Base-by-base conservation (phyloP, 1,139 yeast species). In the Nadsonia commutata region DNA sequence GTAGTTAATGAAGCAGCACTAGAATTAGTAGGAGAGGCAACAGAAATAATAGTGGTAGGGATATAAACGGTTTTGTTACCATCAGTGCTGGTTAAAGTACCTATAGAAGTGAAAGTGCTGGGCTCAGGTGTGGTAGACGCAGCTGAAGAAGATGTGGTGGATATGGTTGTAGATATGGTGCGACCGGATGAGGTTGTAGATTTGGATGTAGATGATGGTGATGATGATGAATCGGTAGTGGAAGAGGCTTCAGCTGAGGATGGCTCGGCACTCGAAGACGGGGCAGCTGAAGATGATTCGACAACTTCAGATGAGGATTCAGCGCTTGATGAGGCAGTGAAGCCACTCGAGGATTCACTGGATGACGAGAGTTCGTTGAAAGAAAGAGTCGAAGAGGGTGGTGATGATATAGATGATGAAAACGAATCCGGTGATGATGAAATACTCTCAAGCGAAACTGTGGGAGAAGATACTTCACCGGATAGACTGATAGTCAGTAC, bases 1-100 rank as follows among this genome's bases (percentile, higher is more conserved):
- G 56, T 52, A 20, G 52, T 46, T 20, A 52, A 45, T 3, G 55
- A 47, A 8, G 49, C 54, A 3, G 48, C 31, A 9, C 47, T 40
- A 11, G 48, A 20, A 3, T 47, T 27, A 17, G 46, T 39, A 3
- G 45, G 7, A n/a, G 47, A 37, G n/a, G 40, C 40, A 19, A 43
- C 39, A 11, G 46, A 18, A 13, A 37, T 33, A 4, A 47, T 23
- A 2, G 48, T 33, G 17, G 23, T 39, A 5, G 49, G 16, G 18
- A 48, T 20, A 11, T 45, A 31, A 1, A 48, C 39, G 20, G 48
- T 27, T 7, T 36, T 40, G 27, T 40, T 20, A 4, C n/a, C 9
- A 21, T 21, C 23, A 21, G 8, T 21, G 44, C 43, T 18, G 48
- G 38, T 20, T 37, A 37, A 36, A 40, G 37, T 17, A 45, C 38